These are phyloP conservation scores for Metschnikowia corniflorae DNA, from an alignment of 805 yeast species.

Conservation along the genomic window DNA sequence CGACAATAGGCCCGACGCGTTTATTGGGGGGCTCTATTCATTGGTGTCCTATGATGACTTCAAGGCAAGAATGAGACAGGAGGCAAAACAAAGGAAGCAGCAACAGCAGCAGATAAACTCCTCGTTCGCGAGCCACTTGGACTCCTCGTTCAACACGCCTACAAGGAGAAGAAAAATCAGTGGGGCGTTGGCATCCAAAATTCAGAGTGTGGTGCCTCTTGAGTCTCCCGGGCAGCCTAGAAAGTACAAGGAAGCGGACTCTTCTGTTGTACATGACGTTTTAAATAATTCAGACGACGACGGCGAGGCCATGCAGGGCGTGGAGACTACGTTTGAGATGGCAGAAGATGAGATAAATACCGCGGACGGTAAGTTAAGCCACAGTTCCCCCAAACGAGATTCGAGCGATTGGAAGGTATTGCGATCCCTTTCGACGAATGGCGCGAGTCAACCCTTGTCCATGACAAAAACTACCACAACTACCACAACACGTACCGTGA, in stretches of 20 bases:
- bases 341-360: conserved; percentile 15
- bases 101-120: conserved; percentile 29
- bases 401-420: conserved; percentile 37
- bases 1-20: conserved; percentile 60
- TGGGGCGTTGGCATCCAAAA: conserved; percentile 65
- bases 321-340: conserved; percentile 11
- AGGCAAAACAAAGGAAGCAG: conserved; percentile 37
- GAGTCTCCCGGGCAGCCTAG: conserved; percentile 98
- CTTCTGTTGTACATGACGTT: conserved; percentile 34
- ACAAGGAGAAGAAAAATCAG: conserved; percentile 62
- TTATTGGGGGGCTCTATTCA: conserved; percentile 65
- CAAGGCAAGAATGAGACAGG: conserved; percentile 49
- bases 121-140: conserved; percentile 29
- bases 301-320: conserved; percentile 23
- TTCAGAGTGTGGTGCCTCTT: conserved; percentile 77
- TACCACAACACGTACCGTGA: conserved; percentile 49
- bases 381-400: conserved; percentile 26
- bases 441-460: conserved; percentile 30
- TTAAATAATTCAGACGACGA: conserved; percentile 43
- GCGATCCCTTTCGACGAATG: conserved; percentile 36
- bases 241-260: conserved; percentile 46
- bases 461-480: conserved; percentile 44
- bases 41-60: conserved; percentile 60
- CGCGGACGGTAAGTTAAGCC: conserved; percentile 16
- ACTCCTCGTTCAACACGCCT: conserved; percentile 65